Evolutionary conservation across 371 early-diverging fungal species (phyloP).

Genomic region (Circinella umbellata): DNA sequence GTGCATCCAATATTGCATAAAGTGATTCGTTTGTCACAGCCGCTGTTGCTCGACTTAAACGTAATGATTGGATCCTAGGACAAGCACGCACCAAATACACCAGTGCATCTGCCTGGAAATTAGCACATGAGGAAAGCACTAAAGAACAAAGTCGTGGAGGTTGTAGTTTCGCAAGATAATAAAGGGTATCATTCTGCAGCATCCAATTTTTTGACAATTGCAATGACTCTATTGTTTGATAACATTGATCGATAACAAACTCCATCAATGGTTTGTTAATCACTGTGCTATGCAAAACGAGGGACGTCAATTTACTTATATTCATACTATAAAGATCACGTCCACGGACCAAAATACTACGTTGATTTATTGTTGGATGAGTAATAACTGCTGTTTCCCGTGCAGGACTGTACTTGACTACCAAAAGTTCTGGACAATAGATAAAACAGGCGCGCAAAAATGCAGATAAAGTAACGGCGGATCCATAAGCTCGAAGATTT

Average conservation of each 20-base stretch:
- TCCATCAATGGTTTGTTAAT: conserved; percentile 7
- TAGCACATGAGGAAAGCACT: neutral
- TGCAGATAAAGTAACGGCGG: neutral
- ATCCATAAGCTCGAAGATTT: conserved; percentile 3
- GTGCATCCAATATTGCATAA: neutral
- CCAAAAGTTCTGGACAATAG: neutral
- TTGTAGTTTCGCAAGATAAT: neutral
- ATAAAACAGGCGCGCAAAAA: conserved; percentile 4
- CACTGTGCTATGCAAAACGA: neutral
- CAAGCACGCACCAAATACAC: neutral
- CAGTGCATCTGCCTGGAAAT: conserved; percentile 2
- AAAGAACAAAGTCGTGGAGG: neutral
- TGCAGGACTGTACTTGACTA: neutral
- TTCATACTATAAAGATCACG: neutral
- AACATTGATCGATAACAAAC: conserved; percentile 4
- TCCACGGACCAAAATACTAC: neutral
- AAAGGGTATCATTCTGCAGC: conserved; percentile 9
- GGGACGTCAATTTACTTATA: neutral
- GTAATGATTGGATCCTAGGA: neutral
- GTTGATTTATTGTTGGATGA: neutral
- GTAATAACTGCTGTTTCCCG: neutral
- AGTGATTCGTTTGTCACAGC: neutral
- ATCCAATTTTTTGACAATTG: conserved; percentile 1
- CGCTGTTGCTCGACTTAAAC: neutral
- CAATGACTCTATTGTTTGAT: neutral